These are phyloP conservation scores for Lactifluus piperatus DNA, from an alignment of 768 basidiomycete genomes.

Conservation along the genomic window DNA sequence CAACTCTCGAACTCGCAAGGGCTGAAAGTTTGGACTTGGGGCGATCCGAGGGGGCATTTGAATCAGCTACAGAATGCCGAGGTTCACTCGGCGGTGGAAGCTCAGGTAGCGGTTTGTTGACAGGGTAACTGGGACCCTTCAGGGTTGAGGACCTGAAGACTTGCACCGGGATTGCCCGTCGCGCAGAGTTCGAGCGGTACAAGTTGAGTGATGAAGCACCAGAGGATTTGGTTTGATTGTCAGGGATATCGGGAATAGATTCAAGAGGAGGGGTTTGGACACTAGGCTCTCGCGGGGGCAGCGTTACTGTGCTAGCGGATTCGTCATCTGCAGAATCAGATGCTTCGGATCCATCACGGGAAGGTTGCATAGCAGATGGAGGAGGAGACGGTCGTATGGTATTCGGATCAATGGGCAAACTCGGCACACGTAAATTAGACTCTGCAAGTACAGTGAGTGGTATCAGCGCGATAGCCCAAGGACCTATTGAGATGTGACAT, in stretches of 20 bases:
- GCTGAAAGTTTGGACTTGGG: constrained; percentile 55
- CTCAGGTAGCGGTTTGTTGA: constrained; percentile 20
- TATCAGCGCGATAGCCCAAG: neutral
- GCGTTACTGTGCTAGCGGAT: constrained; percentile 31
- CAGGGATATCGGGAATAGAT: constrained; percentile 49
- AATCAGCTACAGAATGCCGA: constrained; percentile 14
- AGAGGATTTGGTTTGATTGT: constrained; percentile 40
- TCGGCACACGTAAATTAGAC: constrained; percentile 15
- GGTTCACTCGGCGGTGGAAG: constrained; percentile 27
- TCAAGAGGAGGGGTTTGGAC: constrained; percentile 31
- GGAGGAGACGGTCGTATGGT: constrained; percentile 58
- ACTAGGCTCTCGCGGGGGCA: constrained; percentile 32
- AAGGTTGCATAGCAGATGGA: constrained; percentile 45
- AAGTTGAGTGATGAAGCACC: constrained; percentile 1
- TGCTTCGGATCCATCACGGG: constrained; percentile 3
- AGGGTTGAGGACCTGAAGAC: constrained; percentile 9
- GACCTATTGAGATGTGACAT: constrained; percentile 20
- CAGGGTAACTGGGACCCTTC: neutral
- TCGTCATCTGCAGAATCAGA: constrained; percentile 25
- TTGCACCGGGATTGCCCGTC: constrained; percentile 15
- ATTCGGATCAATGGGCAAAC: constrained; percentile 39
- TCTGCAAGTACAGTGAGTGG: constrained; percentile 8
- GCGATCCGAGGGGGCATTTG: constrained; percentile 4
- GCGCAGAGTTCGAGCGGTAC: neutral
- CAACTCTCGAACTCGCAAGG: constrained; percentile 49